Conservation (phyloP, 2,329 filamentous ascomycete species). For the Cryphonectria naterciae region DNA sequence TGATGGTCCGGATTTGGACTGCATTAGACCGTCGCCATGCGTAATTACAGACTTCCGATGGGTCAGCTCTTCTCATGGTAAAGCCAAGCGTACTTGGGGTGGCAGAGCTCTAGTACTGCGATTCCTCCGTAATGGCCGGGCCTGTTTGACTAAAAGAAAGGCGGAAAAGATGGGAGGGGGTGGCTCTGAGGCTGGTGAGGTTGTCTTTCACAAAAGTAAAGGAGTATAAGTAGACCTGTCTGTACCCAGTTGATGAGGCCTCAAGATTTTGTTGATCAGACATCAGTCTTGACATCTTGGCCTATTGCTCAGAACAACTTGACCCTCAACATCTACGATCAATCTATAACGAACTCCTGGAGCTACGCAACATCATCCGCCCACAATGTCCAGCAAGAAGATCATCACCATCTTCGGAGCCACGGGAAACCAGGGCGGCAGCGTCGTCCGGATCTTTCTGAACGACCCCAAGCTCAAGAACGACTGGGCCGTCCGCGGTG, state of each 20-base stretch:
- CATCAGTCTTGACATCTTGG: conserved; percentile 1
- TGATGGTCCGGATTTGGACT: not conserved
- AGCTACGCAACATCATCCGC: not conserved
- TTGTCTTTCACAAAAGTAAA: not conserved
- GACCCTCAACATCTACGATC: not conserved
- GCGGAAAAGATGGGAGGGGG: not conserved
- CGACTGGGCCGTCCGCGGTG: conserved; percentile 56
- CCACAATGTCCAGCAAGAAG: conserved; percentile 37
- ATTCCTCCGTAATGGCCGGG: not conserved
- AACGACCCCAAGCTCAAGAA: conserved; percentile 46
- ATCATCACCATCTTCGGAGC: conserved; percentile 62
- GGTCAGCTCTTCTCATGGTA: not conserved
- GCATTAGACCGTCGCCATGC: not conserved
- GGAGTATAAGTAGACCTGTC: conserved; percentile 15
- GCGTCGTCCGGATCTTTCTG: conserved; percentile 50
- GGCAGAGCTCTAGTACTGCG: not conserved
- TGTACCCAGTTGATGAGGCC: conserved; percentile 2
- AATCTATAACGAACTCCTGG: not conserved
- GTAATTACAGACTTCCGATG: not conserved
- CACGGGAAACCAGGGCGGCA: conserved; percentile 64
- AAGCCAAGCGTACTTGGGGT: not conserved
- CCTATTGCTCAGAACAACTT: not conserved
- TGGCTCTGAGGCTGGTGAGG: not conserved
- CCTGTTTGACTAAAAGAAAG: not conserved
- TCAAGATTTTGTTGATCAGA: conserved; percentile 13